Conservation (phyloP, 2,329 filamentous ascomycete genomes). For the Lachnellula arida region DNA sequence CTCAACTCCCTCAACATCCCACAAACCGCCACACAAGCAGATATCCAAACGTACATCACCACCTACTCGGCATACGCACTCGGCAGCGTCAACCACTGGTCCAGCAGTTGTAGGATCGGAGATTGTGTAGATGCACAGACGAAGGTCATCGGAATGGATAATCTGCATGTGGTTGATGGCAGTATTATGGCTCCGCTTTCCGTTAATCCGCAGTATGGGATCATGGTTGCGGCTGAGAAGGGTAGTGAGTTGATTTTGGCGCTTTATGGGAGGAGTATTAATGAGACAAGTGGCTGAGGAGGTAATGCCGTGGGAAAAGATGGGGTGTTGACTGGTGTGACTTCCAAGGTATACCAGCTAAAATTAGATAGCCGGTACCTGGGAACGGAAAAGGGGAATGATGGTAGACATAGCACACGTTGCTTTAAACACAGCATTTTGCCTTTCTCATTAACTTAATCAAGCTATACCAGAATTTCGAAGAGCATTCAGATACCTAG, state of each 20-base stretch:
- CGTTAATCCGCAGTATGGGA: constrained; percentile 50
- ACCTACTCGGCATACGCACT: constrained; percentile 43
- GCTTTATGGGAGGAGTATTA: no score
- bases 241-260: constrained; percentile 44
- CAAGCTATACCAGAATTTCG: no score
- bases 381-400: no score
- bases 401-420: no score
- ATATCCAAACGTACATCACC: constrained; percentile 48
- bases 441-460: no score
- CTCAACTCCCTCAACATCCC: constrained; percentile 47
- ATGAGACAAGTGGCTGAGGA: no score
- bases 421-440: no score
- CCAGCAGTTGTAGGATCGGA: constrained; percentile 46
- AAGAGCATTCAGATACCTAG: no score
- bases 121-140: constrained; percentile 45
- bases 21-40: constrained; percentile 39
- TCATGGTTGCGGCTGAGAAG: constrained; percentile 50
- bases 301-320: no score
- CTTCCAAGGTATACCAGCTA: no score
- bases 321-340: no score
- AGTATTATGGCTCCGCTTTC: constrained; percentile 47
- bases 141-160: constrained; percentile 43
- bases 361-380: no score
- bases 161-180: constrained; percentile 48
- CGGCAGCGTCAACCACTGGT: constrained; percentile 50